Evolutionary conservation across 495 filamentous ascomycete species (phyloP), one percentile per base, ranked within the genome.

Genomic region (Talaromyces adpressus): DNA sequence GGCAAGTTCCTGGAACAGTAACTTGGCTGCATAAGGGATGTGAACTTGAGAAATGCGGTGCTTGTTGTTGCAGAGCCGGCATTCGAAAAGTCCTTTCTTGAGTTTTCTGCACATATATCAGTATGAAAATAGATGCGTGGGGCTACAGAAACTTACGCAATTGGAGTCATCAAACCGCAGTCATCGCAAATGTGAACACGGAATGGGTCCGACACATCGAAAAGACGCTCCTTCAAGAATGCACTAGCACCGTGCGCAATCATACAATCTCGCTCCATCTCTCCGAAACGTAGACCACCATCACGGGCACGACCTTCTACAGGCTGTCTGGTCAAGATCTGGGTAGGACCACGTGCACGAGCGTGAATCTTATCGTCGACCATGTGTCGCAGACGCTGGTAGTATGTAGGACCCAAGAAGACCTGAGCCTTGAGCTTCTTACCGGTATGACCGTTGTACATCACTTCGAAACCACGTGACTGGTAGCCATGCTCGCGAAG

Each of bases 221-320:
- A 97, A 65, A 99, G 79, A 65, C 93, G 82, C 82, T 99, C 94
- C 80, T 97, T 97, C 73, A 99, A 80, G 85, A 99, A 98, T 4
- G 92, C 87, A 65, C 90, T 92, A 29, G 94, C 94, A 71, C 94
- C 94, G 76, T 99, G 95, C 30, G 95, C 89, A 75, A 99, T 98
- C 95, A 99, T 98, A 78, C 94, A 99, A 84, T 99, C 94, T 75
- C 94, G 93, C 78, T 99, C 94, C 94, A 99, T 99, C 83, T 99
- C 94, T 85, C 94, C 94, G 84, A 99, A 99, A 70, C 94, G 92
- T 53, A 99, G 85, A 79, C 94, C 94, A 83, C 94, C 94, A 75
- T 99, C 94, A 79, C 94, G 84, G 0, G 94, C 95, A 81, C 94
- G 87, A 85, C 94, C 94, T 75, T 99, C 94, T 11, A 98, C 93